Evolutionary conservation across 176 grass and related monocot species (phyloP).

Genomic region (Lolium multiflorum): DNA sequence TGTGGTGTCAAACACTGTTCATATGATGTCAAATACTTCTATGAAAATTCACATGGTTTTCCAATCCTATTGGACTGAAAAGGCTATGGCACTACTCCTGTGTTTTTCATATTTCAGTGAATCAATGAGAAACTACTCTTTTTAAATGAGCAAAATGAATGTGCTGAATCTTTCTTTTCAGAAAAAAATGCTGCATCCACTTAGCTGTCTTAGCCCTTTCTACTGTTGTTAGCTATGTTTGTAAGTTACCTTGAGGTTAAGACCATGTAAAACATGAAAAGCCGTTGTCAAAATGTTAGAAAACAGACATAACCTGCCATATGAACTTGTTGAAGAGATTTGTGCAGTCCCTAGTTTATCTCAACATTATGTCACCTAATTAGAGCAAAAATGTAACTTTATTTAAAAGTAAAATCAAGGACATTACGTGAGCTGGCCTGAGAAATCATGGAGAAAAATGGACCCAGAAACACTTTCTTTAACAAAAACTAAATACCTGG

Average conservation of each 20-base stretch:
- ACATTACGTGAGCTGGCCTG: neutral
- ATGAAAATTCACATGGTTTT: too few species aligned
- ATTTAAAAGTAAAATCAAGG: neutral
- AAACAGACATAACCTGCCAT: neutral
- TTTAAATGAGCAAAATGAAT: neutral
- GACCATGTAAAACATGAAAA: neutral
- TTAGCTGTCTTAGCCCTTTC: neutral
- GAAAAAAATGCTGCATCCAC: neutral
- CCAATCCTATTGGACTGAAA: too few species aligned
- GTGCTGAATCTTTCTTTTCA: neutral
- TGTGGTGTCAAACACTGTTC: too few species aligned
- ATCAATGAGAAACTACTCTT: neutral
- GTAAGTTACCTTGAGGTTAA: neutral
- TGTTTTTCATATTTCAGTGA: too few species aligned
- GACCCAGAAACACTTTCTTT: constrained; percentile 19
- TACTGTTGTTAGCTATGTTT: neutral
- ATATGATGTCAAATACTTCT: too few species aligned
- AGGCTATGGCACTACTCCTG: too few species aligned
- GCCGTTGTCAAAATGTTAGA: neutral
- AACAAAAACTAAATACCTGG: constrained; percentile 3
- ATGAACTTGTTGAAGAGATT: neutral
- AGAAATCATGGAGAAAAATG: neutral
- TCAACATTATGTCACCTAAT: neutral
- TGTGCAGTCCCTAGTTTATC: neutral
- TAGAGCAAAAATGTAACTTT: neutral